These are phyloP conservation scores for Penicillium steckii DNA, from an alignment of 495 filamentous ascomycete genomes.

Conservation along the genomic window DNA sequence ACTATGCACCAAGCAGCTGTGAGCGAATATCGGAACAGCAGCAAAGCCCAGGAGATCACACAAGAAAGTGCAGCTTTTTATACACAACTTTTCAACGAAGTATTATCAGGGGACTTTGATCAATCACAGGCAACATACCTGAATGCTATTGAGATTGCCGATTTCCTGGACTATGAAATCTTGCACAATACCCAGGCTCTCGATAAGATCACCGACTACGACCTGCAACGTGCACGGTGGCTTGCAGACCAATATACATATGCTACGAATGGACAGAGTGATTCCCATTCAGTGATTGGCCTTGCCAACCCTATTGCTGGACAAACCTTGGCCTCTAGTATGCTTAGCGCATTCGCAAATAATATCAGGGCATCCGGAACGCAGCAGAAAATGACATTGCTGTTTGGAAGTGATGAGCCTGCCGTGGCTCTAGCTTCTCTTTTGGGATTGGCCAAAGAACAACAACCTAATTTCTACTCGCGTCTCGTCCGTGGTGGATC, in stretches of 20 bases:
- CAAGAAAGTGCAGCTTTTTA: conserved; percentile 51
- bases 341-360: conserved; percentile 52
- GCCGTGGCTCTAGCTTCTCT: conserved; percentile 77
- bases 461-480: conserved; percentile 62
- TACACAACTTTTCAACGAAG: conserved; percentile 36
- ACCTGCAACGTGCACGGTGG: conserved; percentile 56
- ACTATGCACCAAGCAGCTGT: conserved; percentile 36
- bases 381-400: conserved; percentile 55
- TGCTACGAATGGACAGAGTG: conserved; percentile 60
- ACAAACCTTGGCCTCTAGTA: conserved; percentile 62
- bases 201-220: conserved; percentile 47
- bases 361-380: conserved; percentile 44
- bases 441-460: conserved; percentile 49
- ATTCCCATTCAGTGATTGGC: conserved; percentile 30
- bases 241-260: conserved; percentile 67
- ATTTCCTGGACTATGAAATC: conserved; percentile 70
- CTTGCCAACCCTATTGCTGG: conserved; percentile 60
- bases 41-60: conserved; percentile 35
- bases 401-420: conserved; percentile 70
- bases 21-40: conserved; percentile 36
- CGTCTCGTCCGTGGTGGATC: conserved; percentile 67
- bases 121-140: conserved; percentile 46
- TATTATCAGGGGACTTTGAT: conserved; percentile 35
- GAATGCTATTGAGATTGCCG: conserved; percentile 62
- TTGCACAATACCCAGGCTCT: conserved; percentile 69